Conservation (phyloP, 176 grass and related monocot species). For the Elymus sibiricus region DNA sequence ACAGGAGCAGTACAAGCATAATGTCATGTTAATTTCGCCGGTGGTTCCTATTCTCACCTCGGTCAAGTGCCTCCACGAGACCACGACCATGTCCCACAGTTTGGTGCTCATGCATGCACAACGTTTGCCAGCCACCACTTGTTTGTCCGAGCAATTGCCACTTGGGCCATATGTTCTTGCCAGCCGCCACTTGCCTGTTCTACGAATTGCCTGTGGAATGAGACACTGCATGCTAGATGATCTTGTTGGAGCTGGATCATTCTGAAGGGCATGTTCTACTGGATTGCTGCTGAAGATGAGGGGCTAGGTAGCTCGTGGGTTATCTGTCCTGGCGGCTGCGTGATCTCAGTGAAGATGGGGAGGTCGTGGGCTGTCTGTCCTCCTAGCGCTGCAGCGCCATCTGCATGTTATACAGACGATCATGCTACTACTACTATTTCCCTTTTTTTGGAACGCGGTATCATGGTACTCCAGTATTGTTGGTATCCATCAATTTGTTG, state of each 20-base stretch:
- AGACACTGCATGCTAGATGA: not conserved
- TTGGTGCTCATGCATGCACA: not conserved
- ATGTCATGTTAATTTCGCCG: not conserved
- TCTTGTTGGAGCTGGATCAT: not conserved
- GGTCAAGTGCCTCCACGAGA: not conserved
- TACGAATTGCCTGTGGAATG: not conserved
- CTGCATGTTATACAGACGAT: not conserved
- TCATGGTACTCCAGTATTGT: not conserved
- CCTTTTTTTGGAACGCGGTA: not conserved
- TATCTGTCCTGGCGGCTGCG: not conserved
- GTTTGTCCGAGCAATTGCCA: not conserved
- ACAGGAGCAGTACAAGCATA: not conserved
- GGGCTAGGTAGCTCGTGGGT: not conserved
- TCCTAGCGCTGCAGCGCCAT: not conserved
- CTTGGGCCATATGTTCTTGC: not conserved
- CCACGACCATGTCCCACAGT: not conserved
- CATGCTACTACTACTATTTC: not conserved
- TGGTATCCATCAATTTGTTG: not conserved
- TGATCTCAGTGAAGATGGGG: not conserved
- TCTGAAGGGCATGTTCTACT: conserved; percentile 1
- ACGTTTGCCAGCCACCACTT: not conserved
- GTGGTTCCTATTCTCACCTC: not conserved
- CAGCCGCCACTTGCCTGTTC: not conserved
- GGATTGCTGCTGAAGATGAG: not conserved
- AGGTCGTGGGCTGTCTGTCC: conserved; percentile 12